These are phyloP conservation scores for Cryptosporidium sp. DNA, from an alignment of 169 alveolate species.

Conservation along the genomic window DNA sequence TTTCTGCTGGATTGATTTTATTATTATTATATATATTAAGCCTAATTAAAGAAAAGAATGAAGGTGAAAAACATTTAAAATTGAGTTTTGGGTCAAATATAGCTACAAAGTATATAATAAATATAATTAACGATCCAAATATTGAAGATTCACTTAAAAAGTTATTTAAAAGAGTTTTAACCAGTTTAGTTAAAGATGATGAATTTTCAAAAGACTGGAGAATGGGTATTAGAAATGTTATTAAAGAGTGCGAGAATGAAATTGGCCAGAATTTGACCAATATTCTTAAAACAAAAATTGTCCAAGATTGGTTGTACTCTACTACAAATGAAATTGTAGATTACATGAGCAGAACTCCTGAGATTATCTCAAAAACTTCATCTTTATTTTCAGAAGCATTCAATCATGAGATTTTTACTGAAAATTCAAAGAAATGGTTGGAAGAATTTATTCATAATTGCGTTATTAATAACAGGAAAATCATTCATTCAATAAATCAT, in stretches of 20 bases:
- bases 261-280: constrained; percentile 17
- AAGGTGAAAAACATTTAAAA: background rate
- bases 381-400: constrained; percentile 51
- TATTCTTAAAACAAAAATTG: constrained; percentile 35
- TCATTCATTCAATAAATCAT: constrained; percentile 17
- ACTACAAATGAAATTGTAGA: constrained; percentile 58
- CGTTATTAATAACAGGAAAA: constrained; percentile 23
- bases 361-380: constrained; percentile 57
- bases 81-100: background rate
- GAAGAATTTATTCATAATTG: constrained; percentile 36
- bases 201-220: constrained; percentile 57
- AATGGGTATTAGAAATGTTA: background rate
- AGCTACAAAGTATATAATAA: constrained; percentile 5
- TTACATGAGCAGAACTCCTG: constrained; percentile 58
- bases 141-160: constrained; percentile 52
- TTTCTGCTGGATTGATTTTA: background rate
- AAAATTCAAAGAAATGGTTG: constrained; percentile 55
- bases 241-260: constrained; percentile 27
- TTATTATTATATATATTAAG: constrained; percentile 21
- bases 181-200: constrained; percentile 27
- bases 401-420: constrained; percentile 54
- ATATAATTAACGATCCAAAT: constrained; percentile 25
- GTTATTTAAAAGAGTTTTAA: constrained; percentile 31
- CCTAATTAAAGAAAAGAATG: constrained; percentile 9
- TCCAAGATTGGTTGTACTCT: constrained; percentile 69